Percentiles rank a stretch among this genome's conserved stretches.
phyloP scores from a whole-genome alignment of 1,284 basidiomycete genomes.

The Schizophyllum amplum region DNA sequence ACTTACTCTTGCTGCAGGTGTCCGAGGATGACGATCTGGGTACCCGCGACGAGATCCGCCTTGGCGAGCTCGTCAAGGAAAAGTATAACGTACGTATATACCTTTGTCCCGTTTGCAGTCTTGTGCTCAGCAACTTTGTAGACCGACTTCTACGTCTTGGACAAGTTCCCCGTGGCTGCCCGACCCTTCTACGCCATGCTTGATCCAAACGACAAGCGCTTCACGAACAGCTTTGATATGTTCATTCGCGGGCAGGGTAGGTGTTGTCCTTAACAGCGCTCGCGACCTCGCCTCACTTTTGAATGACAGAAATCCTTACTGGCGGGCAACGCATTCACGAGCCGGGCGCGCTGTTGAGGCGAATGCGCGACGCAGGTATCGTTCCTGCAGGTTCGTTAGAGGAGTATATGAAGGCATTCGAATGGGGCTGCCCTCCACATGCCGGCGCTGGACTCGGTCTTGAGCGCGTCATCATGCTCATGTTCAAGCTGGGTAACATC shows the following conservation, averaged over 20 bases:
- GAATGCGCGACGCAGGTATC: slow-evolving; percentile 69
- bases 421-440: slow-evolving; percentile 87
- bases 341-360: slow-evolving; percentile 70
- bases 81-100: slow-evolving; percentile 58
- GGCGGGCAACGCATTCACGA: slow-evolving; percentile 99
- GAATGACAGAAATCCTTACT: slow-evolving; percentile 90
- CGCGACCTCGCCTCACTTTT: too few species aligned
- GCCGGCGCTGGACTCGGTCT: slow-evolving; percentile 83
- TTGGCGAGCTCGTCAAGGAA: slow-evolving; percentile 82
- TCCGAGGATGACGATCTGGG: slow-evolving; percentile 27
- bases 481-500: slow-evolving; percentile 93
- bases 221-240: slow-evolving; percentile 99
- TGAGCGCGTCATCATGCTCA: slow-evolving; percentile 94
- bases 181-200: slow-evolving; percentile 99
- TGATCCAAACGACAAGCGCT: slow-evolving; percentile 77
- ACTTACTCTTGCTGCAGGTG: background rate
- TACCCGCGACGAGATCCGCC: slow-evolving; percentile 87
- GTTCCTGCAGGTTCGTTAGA: slow-evolving; percentile 85
- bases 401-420: slow-evolving; percentile 91
- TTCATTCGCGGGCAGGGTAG: slow-evolving; percentile 90
- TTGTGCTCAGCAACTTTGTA: background rate
- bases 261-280: too few species aligned
- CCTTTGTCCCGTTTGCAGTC: background rate
- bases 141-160: slow-evolving; percentile 96
- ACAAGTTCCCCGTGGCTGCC: slow-evolving; percentile 91